A percentile compares a stretch with the other conserved stretches of the same genome.
These are phyloP conservation scores for Corynespora cassiicola DNA, from an alignment of 2,329 filamentous ascomycete genomes.

Conservation along the genomic window DNA sequence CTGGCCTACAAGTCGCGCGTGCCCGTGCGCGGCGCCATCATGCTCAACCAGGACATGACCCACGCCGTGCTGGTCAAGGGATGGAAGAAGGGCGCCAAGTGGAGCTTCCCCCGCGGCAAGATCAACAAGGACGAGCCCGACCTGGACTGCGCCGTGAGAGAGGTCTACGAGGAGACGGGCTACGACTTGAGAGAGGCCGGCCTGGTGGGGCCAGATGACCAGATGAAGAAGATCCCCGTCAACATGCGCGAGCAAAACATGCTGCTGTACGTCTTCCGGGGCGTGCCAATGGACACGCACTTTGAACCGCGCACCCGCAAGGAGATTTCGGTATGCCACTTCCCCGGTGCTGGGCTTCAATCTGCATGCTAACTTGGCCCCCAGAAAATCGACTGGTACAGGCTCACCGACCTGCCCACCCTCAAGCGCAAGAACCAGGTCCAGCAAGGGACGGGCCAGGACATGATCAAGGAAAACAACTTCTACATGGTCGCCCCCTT, in stretches of 20 bases:
- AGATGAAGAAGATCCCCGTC: conserved; percentile 84
- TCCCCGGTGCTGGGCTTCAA: neutral
- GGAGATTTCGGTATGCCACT: conserved; percentile 74
- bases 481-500: conserved; percentile 99
- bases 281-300: conserved; percentile 82
- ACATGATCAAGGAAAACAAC: conserved; percentile 74
- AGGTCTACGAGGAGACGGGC: conserved; percentile 96
- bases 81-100: conserved; percentile 95
- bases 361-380: conserved; percentile 9
- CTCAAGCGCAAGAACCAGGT: conserved; percentile 71
- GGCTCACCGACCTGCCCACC: conserved; percentile 83
- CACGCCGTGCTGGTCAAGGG: conserved; percentile 92
- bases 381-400: conserved; percentile 92
- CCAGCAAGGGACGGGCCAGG: conserved; percentile 61
- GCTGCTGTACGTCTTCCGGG: conserved; percentile 87
- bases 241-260: conserved; percentile 93
- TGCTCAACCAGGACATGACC: conserved; percentile 95
- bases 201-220: conserved; percentile 71
- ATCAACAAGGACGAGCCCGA: conserved; percentile 98
- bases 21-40: conserved; percentile 90
- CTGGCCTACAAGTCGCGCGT: conserved; percentile 93
- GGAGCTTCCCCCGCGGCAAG: conserved; percentile 96
- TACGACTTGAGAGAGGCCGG: conserved; percentile 80
- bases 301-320: conserved; percentile 94
- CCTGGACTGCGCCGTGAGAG: conserved; percentile 88